phyloP scores from a whole-genome alignment of 2,329 filamentous ascomycete species.

The Fusarium napiforme region DNA sequence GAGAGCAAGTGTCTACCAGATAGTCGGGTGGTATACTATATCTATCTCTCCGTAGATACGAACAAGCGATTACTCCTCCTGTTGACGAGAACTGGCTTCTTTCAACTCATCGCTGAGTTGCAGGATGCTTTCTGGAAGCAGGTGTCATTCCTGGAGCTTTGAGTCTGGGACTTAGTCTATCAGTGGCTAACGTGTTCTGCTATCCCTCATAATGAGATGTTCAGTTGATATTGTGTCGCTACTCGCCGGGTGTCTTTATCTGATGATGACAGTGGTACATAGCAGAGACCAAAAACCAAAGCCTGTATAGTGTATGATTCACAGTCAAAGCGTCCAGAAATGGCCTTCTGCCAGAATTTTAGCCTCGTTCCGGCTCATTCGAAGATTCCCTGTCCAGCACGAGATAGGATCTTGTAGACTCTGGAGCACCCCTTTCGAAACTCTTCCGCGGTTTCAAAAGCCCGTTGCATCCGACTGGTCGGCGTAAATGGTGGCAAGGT shows the following conservation, averaged over 20 bases:
- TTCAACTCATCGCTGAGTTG: background rate
- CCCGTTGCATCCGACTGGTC: background rate
- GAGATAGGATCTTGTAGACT: background rate
- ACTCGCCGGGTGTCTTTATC: background rate
- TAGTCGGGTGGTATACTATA: background rate
- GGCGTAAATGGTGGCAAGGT: background rate
- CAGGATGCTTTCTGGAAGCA: background rate
- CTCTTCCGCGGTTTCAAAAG: background rate
- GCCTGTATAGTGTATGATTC: background rate
- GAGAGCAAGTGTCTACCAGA: background rate
- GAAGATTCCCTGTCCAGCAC: background rate
- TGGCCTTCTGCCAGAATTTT: background rate
- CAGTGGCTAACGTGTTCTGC: background rate
- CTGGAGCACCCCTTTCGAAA: background rate
- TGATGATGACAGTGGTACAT: background rate
- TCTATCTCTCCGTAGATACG: background rate
- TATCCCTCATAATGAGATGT: background rate
- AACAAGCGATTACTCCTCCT: background rate
- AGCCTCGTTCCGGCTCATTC: background rate
- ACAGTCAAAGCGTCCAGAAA: background rate
- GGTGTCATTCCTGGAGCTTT: background rate
- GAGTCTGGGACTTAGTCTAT: background rate
- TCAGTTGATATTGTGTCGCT: background rate
- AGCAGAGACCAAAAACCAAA: background rate
- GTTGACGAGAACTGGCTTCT: background rate